phyloP scores from a whole-genome alignment of 1,284 basidiomycete genomes.

The Apiotrichum siamense region DNA sequence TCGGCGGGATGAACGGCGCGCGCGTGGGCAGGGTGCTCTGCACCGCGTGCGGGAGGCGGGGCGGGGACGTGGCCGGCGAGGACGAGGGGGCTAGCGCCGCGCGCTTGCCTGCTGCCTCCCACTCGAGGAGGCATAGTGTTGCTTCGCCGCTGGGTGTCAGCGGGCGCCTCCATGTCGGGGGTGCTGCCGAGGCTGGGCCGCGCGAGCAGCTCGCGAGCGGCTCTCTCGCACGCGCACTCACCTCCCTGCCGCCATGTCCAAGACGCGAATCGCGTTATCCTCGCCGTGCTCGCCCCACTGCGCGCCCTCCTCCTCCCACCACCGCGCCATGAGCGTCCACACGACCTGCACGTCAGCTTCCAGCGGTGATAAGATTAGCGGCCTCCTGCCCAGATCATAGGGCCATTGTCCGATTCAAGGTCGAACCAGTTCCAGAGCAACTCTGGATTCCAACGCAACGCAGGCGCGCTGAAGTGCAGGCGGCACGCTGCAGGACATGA shows the following conservation, averaged over 20 bases:
- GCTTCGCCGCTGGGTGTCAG: conserved; percentile 42
- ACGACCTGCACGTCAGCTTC: conserved; percentile 19
- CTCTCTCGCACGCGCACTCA: conserved; percentile 16
- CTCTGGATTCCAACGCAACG: too few relatives aligned
- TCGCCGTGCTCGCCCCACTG: conserved; percentile 9
- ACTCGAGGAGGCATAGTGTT: conserved; percentile 42
- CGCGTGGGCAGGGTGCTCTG: conserved; percentile 9
- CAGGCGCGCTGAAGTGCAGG: too few relatives aligned
- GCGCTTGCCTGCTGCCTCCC: conserved; percentile 27
- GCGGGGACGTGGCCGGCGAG: neutral
- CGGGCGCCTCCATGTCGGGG: neutral
- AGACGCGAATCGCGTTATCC: conserved; percentile 35
- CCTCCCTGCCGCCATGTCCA: conserved; percentile 56
- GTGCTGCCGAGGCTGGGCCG: too few relatives aligned
- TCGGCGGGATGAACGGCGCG: conserved; percentile 37
- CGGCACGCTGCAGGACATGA: too few relatives aligned
- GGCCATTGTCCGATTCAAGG: too few relatives aligned
- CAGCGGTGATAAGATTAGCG: conserved; percentile 23
- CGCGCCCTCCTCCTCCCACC: conserved; percentile 48
- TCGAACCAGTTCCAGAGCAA: too few relatives aligned
- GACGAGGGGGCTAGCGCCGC: neutral
- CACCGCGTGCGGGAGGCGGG: neutral
- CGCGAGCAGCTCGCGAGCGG: neutral
- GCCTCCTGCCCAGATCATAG: too few relatives aligned
- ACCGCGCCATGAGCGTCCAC: conserved; percentile 41